Evolutionary conservation across 108 stramenopile species (phyloP).

Genomic region (Nannochloropsis salina): DNA sequence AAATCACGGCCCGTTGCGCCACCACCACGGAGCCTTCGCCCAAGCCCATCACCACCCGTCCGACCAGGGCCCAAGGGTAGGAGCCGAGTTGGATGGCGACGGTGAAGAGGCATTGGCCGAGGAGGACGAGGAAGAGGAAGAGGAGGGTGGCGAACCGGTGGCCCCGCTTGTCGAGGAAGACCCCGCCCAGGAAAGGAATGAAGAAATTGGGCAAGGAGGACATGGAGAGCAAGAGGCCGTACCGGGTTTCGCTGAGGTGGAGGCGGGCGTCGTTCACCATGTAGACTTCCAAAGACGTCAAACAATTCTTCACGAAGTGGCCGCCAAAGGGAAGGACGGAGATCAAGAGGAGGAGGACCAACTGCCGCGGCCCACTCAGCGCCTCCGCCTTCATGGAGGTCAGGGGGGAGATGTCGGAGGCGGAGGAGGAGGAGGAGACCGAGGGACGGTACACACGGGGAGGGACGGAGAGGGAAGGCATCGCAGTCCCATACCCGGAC

Average conservation of each 20-base stretch:
- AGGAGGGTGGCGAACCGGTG: constrained; percentile 29
- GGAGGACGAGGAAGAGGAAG: constrained; percentile 33
- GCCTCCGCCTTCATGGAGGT: background rate
- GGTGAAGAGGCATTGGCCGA: constrained; percentile 29
- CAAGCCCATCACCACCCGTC: constrained; percentile 25
- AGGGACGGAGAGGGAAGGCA: background rate
- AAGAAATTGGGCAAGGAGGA: constrained; percentile 35
- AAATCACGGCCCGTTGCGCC: constrained; percentile 37
- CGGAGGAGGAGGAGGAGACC: background rate
- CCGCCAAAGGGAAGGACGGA: constrained; percentile 46
- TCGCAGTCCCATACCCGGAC: background rate
- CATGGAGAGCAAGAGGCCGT: constrained; percentile 33
- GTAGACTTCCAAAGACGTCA: constrained; percentile 42
- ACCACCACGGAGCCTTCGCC: constrained; percentile 32
- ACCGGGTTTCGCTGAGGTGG: constrained; percentile 34
- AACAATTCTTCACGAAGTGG: constrained; percentile 46
- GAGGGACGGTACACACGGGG: background rate
- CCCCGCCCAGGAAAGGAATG: constrained; percentile 44
- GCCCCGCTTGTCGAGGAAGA: constrained; percentile 31
- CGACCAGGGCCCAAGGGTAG: constrained; percentile 31
- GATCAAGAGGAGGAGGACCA: constrained; percentile 18
- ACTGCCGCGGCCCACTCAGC: background rate
- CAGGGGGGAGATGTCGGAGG: background rate
- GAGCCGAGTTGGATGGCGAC: constrained; percentile 28
- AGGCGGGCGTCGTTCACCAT: constrained; percentile 34